Conservation (phyloP, 805 yeast genomes). For the Vanderwaltozyma yarrowii region DNA sequence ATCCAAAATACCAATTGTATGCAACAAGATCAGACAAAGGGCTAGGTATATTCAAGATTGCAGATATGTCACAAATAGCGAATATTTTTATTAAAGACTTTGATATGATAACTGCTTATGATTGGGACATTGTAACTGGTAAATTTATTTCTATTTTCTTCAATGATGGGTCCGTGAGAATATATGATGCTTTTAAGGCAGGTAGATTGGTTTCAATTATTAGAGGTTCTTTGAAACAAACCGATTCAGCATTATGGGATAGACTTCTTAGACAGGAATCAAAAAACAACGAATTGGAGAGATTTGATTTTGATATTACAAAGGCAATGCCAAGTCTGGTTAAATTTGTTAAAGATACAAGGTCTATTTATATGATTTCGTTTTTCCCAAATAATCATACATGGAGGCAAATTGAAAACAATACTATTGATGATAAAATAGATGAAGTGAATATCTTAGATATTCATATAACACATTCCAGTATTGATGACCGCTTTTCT, state of each 20-base stretch:
- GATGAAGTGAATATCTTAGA: slow-evolving; percentile 6
- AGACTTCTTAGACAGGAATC: slow-evolving; percentile 3
- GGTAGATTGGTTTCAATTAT: slow-evolving; percentile 19
- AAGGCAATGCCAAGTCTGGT: slow-evolving; percentile 15
- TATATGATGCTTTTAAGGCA: slow-evolving; percentile 33
- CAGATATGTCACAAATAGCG: slow-evolving; percentile 14
- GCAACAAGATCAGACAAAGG: slow-evolving; percentile 8
- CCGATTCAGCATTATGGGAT: slow-evolving; percentile 15
- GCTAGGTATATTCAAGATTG: slow-evolving; percentile 9
- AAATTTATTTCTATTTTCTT: slow-evolving; percentile 37
- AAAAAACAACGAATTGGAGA: background rate
- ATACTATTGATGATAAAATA: background rate
- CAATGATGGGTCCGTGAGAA: slow-evolving; percentile 38
- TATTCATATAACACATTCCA: slow-evolving; percentile 13
- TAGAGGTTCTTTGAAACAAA: slow-evolving; percentile 3
- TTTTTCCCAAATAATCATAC: slow-evolving; percentile 7
- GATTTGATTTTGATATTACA: slow-evolving; percentile 13
- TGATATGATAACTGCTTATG: slow-evolving; percentile 7
- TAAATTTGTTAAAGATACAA: slow-evolving; percentile 13
- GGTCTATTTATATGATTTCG: slow-evolving; percentile 9
- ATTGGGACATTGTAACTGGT: slow-evolving; percentile 21
- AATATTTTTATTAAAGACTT: slow-evolving; percentile 15
- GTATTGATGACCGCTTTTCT: slow-evolving; percentile 4
- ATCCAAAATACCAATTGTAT: slow-evolving; percentile 12
- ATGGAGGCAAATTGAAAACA: slow-evolving; percentile 10